A percentile compares a stretch with the other conserved stretches of the same genome.
Evolutionary conservation across 1,284 basidiomycete genomes (phyloP).

Genomic region (Leccinum angustisporum): DNA sequence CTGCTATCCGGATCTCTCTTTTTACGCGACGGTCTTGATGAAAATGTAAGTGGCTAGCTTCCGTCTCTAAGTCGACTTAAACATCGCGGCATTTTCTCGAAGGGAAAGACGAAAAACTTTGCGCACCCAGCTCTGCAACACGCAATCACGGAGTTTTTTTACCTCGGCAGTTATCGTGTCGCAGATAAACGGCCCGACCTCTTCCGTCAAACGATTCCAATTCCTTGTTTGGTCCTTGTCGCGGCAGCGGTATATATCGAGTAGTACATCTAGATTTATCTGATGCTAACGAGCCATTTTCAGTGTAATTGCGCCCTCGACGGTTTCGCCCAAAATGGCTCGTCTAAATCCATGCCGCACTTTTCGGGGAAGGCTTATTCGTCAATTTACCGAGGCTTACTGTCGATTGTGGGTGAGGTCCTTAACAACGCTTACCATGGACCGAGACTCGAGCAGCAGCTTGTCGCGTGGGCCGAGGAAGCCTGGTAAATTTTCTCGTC

Average conservation of each 20-base stretch:
- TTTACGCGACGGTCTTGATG: background rate
- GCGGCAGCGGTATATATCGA: background rate
- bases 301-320: background rate
- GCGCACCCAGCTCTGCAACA: background rate
- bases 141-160: background rate
- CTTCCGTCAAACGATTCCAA: background rate
- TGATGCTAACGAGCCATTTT: background rate
- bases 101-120: background rate
- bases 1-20: background rate
- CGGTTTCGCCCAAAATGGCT: background rate
- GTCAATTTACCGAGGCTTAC: background rate
- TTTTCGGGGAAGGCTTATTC: background rate
- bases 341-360: background rate
- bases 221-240: background rate
- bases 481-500: background rate
- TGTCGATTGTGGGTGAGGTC: background rate
- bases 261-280: background rate
- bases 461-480: background rate
- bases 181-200: background rate
- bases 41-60: background rate
- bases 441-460: background rate
- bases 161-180: background rate
- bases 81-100: background rate
- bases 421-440: background rate
- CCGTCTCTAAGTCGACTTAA: background rate